These are phyloP conservation scores for Solanum tarapatanum DNA, from an alignment of 257 asterid genomes.

Conservation along the genomic window DNA sequence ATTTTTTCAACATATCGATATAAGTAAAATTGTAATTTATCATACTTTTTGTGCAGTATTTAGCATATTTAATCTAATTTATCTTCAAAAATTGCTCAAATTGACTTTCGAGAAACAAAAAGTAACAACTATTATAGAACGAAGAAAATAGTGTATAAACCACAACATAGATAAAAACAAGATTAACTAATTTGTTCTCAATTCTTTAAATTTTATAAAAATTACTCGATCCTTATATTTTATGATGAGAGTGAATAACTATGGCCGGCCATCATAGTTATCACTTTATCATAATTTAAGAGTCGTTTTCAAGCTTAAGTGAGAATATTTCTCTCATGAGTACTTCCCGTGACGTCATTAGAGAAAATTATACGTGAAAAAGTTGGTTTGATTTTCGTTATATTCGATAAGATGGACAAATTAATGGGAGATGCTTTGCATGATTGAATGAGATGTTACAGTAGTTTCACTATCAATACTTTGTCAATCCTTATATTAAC, in stretches of 20 bases:
- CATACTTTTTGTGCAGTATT: too few relatives aligned
- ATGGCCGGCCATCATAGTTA: background rate
- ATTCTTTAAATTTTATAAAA: background rate
- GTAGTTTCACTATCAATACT: background rate
- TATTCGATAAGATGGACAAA: conserved; percentile 4
- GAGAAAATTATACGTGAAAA: background rate
- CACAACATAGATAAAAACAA: too few relatives aligned
- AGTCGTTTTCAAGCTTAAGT: background rate
- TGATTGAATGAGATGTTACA: conserved; percentile 6
- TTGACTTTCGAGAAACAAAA: background rate
- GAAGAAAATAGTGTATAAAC: too few relatives aligned
- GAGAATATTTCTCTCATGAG: background rate
- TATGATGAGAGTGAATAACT: too few relatives aligned
- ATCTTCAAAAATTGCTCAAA: too few relatives aligned
- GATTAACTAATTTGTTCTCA: too few relatives aligned
- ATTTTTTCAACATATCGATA: too few relatives aligned
- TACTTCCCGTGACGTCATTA: background rate
- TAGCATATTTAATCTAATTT: too few relatives aligned
- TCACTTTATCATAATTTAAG: background rate
- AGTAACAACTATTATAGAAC: too few relatives aligned
- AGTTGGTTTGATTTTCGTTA: background rate
- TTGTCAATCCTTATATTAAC: background rate
- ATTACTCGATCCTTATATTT: too few relatives aligned
- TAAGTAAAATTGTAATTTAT: too few relatives aligned
- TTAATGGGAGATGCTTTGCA: conserved; percentile 5